Evolutionary conservation across 2,329 filamentous ascomycete genomes (phyloP).

Genomic region (Cladosporium oxysporum): DNA sequence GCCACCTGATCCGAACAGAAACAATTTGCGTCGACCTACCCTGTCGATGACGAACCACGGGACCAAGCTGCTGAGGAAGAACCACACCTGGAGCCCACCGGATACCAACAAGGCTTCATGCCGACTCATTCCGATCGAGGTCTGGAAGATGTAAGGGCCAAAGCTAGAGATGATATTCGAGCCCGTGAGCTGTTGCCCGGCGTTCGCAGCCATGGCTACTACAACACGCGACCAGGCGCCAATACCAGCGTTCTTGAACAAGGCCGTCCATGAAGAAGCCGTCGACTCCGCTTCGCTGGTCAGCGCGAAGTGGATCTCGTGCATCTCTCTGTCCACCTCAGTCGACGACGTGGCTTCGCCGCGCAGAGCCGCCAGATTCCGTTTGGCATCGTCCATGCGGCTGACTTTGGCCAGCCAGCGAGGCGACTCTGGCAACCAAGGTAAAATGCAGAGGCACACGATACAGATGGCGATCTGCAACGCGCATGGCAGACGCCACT

Average conservation of each 20-base stretch:
- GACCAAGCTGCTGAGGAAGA: too few relatives aligned
- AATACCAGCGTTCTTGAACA: neutral
- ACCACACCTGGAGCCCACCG: too few relatives aligned
- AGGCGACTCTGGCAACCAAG: neutral
- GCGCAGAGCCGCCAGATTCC: neutral
- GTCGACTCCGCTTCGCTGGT: neutral
- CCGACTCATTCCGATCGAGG: neutral
- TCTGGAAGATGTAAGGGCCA: neutral
- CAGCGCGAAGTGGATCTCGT: neutral
- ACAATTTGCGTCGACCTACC: too few relatives aligned
- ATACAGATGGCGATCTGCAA: neutral
- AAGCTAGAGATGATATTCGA: neutral
- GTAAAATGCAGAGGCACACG: neutral
- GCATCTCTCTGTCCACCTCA: neutral
- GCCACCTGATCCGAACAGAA: too few relatives aligned
- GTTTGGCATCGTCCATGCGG: neutral
- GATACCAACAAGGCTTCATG: neutral
- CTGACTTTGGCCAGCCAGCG: neutral
- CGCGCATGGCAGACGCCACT: neutral
- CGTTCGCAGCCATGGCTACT: neutral
- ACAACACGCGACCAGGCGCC: neutral
- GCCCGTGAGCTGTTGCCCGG: neutral
- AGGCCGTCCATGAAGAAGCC: neutral
- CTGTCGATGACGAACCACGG: too few relatives aligned
- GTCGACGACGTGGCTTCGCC: neutral